Percentiles rank a stretch among this genome's conserved stretches.
Conservation (phyloP, 2,329 filamentous ascomycete species). For the Alternaria triticina region DNA sequence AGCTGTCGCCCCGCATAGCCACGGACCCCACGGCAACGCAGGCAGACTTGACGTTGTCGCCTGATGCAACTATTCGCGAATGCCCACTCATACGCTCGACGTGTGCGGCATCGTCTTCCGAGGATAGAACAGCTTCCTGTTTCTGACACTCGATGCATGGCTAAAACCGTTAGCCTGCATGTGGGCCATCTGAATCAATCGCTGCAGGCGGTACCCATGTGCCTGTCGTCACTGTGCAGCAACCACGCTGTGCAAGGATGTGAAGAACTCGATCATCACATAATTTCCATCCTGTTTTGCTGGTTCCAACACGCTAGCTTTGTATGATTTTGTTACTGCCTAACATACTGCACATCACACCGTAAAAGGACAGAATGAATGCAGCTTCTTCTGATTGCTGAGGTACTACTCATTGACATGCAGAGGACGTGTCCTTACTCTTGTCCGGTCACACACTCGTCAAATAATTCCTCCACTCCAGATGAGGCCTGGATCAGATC, state of each 20-base stretch:
- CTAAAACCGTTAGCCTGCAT: background rate
- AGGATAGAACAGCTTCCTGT: background rate
- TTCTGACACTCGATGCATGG: background rate
- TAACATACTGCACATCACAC: background rate
- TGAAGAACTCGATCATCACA: slow-evolving; percentile 1
- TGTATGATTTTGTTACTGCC: background rate
- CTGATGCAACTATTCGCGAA: slow-evolving; percentile 10
- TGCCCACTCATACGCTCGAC: background rate
- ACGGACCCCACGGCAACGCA: slow-evolving; percentile 4
- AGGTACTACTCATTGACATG: background rate
- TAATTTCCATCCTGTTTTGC: background rate
- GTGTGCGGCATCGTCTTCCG: slow-evolving; percentile 1
- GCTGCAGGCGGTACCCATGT: background rate
- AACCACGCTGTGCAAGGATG: background rate
- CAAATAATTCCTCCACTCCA: slow-evolving; percentile 18
- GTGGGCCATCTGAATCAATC: background rate
- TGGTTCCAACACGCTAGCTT: background rate
- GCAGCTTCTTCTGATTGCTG: background rate
- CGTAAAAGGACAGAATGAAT: background rate
- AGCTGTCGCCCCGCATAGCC: slow-evolving; percentile 4
- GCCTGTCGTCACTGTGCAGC: slow-evolving; percentile 11
- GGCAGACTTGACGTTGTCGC: slow-evolving; percentile 1
- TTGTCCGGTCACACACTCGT: background rate
- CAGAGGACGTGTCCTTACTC: background rate
- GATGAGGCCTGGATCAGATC: slow-evolving; percentile 9